Conservation (phyloP, 129 eudicot genomes). For the Helianthus tuberosus region DNA sequence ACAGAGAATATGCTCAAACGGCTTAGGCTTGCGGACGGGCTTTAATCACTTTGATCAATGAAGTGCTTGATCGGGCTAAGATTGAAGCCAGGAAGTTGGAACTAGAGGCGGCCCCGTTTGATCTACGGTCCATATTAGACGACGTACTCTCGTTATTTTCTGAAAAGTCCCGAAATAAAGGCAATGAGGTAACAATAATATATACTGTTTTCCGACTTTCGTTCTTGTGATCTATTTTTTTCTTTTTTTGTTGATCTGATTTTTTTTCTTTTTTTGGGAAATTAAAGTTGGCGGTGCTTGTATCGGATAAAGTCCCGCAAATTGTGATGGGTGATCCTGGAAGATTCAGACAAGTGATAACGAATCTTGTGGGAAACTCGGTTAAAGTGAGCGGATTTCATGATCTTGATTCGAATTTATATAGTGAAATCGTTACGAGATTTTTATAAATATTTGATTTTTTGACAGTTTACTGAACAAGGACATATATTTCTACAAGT, state of each 20-base stretch:
- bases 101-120: constrained; percentile 74
- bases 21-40: constrained; percentile 89
- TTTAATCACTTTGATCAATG: constrained; percentile 71
- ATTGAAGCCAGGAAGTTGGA: constrained; percentile 92
- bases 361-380: constrained; percentile 87
- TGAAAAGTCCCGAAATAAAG: constrained; percentile 77
- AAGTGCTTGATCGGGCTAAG: constrained; percentile 84
- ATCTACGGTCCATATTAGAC: constrained; percentile 69
- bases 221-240: neutral
- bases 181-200: constrained; percentile 59
- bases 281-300: constrained; percentile 76
- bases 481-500: constrained; percentile 88
- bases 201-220: neutral
- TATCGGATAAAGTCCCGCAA: constrained; percentile 85
- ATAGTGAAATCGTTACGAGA: neutral
- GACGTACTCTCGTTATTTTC: constrained; percentile 86
- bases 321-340: constrained; percentile 87
- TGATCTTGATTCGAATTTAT: neutral
- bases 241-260: constrained; percentile 1
- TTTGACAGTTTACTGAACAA: constrained; percentile 69
- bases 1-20: constrained; percentile 85
- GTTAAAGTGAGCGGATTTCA: constrained; percentile 62
- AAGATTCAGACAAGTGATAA: constrained; percentile 82
- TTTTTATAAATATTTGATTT: constrained; percentile 3
- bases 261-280: constrained; percentile 31